phyloP scores from a whole-genome alignment of 106 monocot genomes.

The Agapanthus africanus region DNA sequence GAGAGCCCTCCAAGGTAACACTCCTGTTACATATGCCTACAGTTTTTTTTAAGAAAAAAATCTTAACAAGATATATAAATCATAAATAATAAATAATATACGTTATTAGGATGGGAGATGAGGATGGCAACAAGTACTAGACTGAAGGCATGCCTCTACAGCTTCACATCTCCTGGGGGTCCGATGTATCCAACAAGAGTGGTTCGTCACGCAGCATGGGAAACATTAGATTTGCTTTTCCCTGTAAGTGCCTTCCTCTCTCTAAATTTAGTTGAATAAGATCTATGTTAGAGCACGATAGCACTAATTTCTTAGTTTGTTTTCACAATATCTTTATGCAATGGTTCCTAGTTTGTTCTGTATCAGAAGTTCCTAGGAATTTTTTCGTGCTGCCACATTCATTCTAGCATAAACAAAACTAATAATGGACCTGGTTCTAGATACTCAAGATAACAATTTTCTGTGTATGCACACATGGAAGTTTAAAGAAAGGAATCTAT shows the following conservation, averaged over 20 bases:
- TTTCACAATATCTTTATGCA: not conserved
- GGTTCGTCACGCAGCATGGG: constrained; percentile 97
- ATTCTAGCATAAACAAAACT: not conserved
- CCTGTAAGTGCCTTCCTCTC: constrained; percentile 26
- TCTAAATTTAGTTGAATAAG: not conserved
- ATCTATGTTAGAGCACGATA: not conserved
- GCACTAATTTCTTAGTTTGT: not conserved
- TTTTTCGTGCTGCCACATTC: not conserved
- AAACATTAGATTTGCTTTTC: constrained; percentile 72
- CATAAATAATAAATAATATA: too few relatives aligned
- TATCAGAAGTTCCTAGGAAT: not conserved
- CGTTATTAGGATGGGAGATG: constrained; percentile 81
- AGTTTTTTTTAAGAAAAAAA: too few relatives aligned
- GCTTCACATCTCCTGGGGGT: constrained; percentile 96
- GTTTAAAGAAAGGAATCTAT: not conserved
- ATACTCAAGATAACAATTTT: not conserved
- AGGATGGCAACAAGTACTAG: constrained; percentile 94
- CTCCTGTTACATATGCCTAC: not conserved
- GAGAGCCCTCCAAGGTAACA: constrained; percentile 72
- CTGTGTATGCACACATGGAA: not conserved
- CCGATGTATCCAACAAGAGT: constrained; percentile 93
- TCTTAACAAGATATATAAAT: too few relatives aligned
- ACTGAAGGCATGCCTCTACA: constrained; percentile 91
- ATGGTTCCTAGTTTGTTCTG: not conserved
- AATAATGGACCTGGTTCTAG: not conserved